Percentiles rank a stretch among this genome's conserved stretches.
These are phyloP conservation scores for Trametes cingulata DNA, from an alignment of 768 basidiomycete species.

Conservation along the genomic window DNA sequence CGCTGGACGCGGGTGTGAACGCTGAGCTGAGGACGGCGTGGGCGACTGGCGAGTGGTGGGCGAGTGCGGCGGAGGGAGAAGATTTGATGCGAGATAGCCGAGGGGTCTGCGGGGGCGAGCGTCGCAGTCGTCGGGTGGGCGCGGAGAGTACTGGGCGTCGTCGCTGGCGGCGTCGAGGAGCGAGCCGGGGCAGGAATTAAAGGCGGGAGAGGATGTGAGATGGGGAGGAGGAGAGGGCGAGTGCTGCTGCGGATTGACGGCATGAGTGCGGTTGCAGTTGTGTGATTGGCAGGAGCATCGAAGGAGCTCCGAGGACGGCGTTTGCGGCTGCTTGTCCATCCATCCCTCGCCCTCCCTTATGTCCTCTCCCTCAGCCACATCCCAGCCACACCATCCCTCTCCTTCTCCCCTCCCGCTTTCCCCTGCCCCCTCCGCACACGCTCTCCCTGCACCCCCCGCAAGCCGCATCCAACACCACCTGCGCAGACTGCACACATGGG, in stretches of 20 bases:
- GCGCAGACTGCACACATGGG: constrained; percentile 47
- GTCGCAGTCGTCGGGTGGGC: not conserved
- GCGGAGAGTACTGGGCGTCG: not conserved
- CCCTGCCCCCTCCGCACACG: constrained; percentile 10
- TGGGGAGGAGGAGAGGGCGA: not conserved
- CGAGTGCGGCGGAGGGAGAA: constrained; percentile 1
- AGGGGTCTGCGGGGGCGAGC: not conserved
- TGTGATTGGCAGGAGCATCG: constrained; percentile 22
- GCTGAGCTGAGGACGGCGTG: not conserved
- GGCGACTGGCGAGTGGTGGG: too few relatives aligned
- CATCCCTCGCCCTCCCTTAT: too few relatives aligned
- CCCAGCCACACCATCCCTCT: constrained; percentile 14
- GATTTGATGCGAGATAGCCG: constrained; percentile 17
- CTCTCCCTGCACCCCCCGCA: not conserved
- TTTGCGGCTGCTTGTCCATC: constrained; percentile 27
- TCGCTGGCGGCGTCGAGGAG: not conserved
- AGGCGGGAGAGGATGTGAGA: not conserved
- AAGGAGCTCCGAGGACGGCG: constrained; percentile 29
- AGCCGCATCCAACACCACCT: not conserved
- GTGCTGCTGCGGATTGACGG: constrained; percentile 21
- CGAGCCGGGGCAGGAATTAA: not conserved
- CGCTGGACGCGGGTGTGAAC: constrained; percentile 21
- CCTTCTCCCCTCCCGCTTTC: constrained; percentile 10
- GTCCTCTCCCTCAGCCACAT: constrained; percentile 21
- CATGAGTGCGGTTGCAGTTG: constrained; percentile 21